A percentile compares a stretch with the other conserved stretches of the same genome.
Conservation (phyloP, 2,329 filamentous ascomycete species). For the Diplocarpon rosae region DNA sequence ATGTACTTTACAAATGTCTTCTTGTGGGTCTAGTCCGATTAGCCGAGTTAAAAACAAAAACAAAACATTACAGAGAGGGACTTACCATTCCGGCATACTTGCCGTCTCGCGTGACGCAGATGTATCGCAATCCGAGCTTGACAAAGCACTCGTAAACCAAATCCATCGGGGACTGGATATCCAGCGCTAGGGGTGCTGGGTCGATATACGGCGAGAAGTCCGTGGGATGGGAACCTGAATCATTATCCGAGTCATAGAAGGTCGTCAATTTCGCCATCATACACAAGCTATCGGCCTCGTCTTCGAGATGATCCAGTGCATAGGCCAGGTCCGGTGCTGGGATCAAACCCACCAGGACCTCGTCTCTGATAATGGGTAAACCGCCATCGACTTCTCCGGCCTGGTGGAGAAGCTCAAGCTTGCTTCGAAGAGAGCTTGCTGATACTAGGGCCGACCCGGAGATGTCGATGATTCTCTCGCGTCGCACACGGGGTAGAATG, state of each 20-base stretch:
- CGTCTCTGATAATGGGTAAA: conserved; percentile 71
- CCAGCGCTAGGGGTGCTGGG: conserved; percentile 75
- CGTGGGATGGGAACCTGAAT: conserved; percentile 50
- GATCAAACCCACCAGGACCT: conserved; percentile 77
- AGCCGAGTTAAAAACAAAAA: neutral
- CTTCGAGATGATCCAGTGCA: conserved; percentile 71
- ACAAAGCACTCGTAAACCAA: conserved; percentile 94
- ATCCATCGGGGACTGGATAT: conserved; percentile 85
- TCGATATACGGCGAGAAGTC: conserved; percentile 92
- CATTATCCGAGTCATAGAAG: conserved; percentile 49
- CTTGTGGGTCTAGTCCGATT: conserved; percentile 61
- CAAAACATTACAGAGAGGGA: conserved; percentile 13
- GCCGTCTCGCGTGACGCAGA: conserved; percentile 79
- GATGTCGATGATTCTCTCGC: conserved; percentile 78
- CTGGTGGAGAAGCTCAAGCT: conserved; percentile 71
- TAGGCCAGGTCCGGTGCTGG: conserved; percentile 90
- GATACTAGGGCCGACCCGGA: conserved; percentile 69
- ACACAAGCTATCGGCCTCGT: conserved; percentile 65
- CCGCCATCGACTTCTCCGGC: conserved; percentile 88
- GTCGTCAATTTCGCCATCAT: conserved; percentile 68
- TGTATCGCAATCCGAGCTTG: conserved; percentile 83
- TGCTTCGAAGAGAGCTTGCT: conserved; percentile 63
- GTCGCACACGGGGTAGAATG: conserved; percentile 66
- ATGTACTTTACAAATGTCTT: conserved; percentile 95
- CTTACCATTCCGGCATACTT: conserved; percentile 79